Conservation (phyloP, 768 basidiomycete genomes). For the Mycena haematopus region DNA sequence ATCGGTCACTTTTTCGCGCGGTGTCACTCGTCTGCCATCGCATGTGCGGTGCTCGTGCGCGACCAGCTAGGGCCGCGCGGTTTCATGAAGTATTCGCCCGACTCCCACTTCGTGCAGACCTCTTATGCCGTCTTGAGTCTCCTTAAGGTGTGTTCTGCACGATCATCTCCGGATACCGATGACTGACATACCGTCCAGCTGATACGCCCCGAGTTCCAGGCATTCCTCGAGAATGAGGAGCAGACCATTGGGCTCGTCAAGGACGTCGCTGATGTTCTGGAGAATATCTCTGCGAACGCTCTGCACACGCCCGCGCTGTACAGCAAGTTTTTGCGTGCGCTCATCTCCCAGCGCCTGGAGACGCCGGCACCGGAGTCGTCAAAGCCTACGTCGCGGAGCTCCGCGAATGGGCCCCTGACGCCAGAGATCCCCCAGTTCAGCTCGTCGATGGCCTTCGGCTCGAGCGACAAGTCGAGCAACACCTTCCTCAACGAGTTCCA, state of each 20-base stretch:
- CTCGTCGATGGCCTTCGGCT: conserved; percentile 15
- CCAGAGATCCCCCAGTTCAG: conserved; percentile 26
- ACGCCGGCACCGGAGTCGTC: conserved; percentile 28
- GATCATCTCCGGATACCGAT: background rate
- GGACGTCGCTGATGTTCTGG: conserved; percentile 83
- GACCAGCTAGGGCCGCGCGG: conserved; percentile 82
- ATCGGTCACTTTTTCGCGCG: conserved; percentile 86
- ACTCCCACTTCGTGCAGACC: conserved; percentile 89
- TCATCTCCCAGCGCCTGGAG: conserved; percentile 64
- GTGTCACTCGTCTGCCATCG: conserved; percentile 73
- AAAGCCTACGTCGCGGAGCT: conserved; percentile 30
- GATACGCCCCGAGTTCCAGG: conserved; percentile 82
- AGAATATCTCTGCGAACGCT: conserved; percentile 76
- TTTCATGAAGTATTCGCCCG: conserved; percentile 83
- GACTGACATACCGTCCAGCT: conserved; percentile 53
- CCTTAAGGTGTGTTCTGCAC: conserved; percentile 70
- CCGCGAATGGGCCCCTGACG: background rate
- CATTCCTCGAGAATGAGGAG: conserved; percentile 76
- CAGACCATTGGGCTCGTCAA: conserved; percentile 73
- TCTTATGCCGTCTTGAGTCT: conserved; percentile 94
- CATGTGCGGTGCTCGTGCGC: conserved; percentile 73
- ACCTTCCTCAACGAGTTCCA: conserved; percentile 62
- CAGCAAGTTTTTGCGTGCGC: conserved; percentile 79
- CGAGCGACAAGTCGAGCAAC: conserved; percentile 11
- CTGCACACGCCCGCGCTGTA: conserved; percentile 92